Percentiles rank a stretch among this genome's conserved stretches.
phyloP scores from a whole-genome alignment of 768 basidiomycete species.

The Sarcodon sp. region DNA sequence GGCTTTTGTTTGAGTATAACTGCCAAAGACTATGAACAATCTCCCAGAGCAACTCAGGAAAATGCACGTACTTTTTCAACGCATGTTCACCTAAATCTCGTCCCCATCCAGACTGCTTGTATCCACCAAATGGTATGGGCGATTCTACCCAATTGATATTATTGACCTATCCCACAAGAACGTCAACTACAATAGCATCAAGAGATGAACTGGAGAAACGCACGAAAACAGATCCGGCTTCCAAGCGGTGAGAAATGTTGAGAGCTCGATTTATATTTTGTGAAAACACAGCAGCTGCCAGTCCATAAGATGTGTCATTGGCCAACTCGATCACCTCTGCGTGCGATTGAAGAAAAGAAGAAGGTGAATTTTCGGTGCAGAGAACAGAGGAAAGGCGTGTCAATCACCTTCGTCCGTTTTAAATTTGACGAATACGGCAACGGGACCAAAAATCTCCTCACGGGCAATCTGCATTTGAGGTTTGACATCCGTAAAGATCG shows the following conservation, averaged over 20 bases:
- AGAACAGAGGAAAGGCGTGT: no score
- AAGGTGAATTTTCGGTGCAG: no score
- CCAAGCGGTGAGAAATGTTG: conserved; percentile 55
- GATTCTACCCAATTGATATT: conserved; percentile 29
- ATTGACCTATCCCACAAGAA: conserved; percentile 21
- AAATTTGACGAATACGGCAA: conserved; percentile 57
- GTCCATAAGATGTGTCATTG: conserved; percentile 81
- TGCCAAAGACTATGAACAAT: conserved; percentile 8
- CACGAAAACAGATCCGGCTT: conserved; percentile 76
- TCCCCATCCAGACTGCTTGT: conserved; percentile 63
- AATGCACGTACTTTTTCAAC: conserved; percentile 13
- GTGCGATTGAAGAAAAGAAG: background rate
- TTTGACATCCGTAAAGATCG: conserved; percentile 43
- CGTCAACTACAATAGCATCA: background rate
- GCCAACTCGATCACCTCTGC: conserved; percentile 53
- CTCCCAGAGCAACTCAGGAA: background rate
- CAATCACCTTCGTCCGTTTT: conserved; percentile 28
- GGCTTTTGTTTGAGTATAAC: conserved; percentile 47
- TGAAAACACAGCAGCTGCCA: conserved; percentile 82
- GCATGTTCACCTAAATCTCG: conserved; percentile 58
- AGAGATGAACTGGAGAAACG: background rate
- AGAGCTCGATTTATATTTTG: conserved; percentile 63
- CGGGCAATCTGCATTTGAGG: conserved; percentile 44
- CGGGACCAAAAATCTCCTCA: conserved; percentile 59
- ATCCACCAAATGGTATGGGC: conserved; percentile 56